Evolutionary conservation across 2,329 filamentous ascomycete genomes (phyloP).

Genomic region (Colletotrichum destructivum): DNA sequence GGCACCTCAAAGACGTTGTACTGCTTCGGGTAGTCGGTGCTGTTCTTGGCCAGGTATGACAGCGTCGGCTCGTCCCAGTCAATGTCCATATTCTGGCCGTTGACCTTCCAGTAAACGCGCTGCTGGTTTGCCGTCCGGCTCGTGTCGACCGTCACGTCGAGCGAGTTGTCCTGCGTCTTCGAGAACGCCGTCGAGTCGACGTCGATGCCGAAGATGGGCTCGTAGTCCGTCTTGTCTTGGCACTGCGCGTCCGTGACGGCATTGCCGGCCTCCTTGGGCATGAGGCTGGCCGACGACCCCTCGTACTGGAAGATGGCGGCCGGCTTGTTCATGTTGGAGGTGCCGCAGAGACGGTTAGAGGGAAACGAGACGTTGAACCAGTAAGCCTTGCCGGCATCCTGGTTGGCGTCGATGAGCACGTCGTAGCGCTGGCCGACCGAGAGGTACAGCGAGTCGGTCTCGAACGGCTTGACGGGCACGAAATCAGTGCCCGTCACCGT

Average conservation of each 20-base stretch:
- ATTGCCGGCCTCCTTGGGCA: slow-evolving; percentile 51
- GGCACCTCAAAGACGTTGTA: slow-evolving; percentile 41
- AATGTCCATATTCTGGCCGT: slow-evolving; percentile 53
- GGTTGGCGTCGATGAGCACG: slow-evolving; percentile 55
- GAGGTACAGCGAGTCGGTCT: slow-evolving; percentile 73
- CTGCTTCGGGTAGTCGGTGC: slow-evolving; percentile 20
- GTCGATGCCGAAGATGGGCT: slow-evolving; percentile 48
- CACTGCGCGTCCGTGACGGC: slow-evolving; percentile 44
- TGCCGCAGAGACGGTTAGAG: slow-evolving; percentile 51
- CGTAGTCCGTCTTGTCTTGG: slow-evolving; percentile 44
- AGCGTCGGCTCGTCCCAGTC: slow-evolving; percentile 59
- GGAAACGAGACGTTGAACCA: slow-evolving; percentile 56
- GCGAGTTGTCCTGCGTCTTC: slow-evolving; percentile 44
- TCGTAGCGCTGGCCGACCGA: slow-evolving; percentile 68
- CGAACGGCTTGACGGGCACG: slow-evolving; percentile 73
- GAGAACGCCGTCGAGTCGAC: slow-evolving; percentile 48
- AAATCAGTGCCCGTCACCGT: slow-evolving; percentile 78
- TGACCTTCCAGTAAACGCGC: slow-evolving; percentile 53
- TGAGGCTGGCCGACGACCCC: slow-evolving; percentile 47
- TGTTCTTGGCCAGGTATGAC: slow-evolving; percentile 43
- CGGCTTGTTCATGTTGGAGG: slow-evolving; percentile 50
- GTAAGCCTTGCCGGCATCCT: slow-evolving; percentile 46
- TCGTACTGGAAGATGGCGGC: slow-evolving; percentile 58
- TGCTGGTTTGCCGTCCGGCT: slow-evolving; percentile 44
- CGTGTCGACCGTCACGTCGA: slow-evolving; percentile 46